phyloP scores from a whole-genome alignment of 495 filamentous ascomycete species.

The Thozetella sp. region DNA sequence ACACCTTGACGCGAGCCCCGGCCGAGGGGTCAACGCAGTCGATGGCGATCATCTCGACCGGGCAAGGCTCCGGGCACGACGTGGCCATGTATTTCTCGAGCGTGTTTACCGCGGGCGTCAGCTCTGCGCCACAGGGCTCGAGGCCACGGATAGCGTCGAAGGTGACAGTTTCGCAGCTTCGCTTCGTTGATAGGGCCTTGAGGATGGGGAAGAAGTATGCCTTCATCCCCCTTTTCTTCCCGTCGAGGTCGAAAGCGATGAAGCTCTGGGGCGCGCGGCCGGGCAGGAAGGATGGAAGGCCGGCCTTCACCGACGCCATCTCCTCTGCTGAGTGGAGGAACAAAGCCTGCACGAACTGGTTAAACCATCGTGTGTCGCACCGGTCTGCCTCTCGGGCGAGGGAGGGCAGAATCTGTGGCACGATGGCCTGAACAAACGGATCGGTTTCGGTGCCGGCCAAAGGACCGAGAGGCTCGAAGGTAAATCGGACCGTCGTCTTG shows the following conservation, averaged over 20 bases:
- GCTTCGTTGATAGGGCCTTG: background rate
- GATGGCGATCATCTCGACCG: constrained; percentile 2
- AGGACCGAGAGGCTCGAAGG: background rate
- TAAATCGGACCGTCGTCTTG: constrained; percentile 1
- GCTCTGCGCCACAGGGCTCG: background rate
- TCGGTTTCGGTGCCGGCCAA: background rate
- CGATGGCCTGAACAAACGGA: background rate
- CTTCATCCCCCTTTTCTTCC: background rate
- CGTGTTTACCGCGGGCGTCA: background rate
- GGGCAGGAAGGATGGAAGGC: background rate
- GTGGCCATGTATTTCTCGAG: background rate
- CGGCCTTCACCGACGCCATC: background rate
- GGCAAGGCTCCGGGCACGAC: background rate
- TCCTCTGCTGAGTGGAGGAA: background rate
- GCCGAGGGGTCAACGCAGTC: background rate
- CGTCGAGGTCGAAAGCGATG: background rate
- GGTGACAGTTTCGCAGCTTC: background rate
- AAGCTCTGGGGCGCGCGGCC: background rate
- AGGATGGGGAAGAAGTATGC: constrained; percentile 2
- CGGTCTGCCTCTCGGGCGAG: background rate
- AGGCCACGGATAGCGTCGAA: constrained; percentile 1
- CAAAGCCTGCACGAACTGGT: background rate
- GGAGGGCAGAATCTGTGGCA: background rate
- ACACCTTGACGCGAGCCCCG: background rate
- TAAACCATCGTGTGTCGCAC: background rate